These are phyloP conservation scores for Scedosporium minutisporum DNA, from an alignment of 2,329 filamentous ascomycete species.

Conservation along the genomic window DNA sequence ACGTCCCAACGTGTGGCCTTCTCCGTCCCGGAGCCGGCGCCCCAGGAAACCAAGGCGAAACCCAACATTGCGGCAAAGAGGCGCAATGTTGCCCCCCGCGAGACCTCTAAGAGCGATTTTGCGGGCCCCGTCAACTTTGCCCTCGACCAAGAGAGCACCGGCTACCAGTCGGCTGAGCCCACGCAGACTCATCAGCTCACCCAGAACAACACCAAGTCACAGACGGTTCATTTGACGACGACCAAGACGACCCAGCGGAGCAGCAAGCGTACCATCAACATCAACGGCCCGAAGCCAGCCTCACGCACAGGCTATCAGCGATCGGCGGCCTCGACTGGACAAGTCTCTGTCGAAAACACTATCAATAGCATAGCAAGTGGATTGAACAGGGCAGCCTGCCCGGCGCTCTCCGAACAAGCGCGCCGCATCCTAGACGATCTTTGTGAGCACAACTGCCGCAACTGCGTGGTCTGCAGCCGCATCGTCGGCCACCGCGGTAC, in stretches of 20 bases:
- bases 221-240: not conserved
- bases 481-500: conserved; percentile 36
- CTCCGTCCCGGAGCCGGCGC: conserved; percentile 26
- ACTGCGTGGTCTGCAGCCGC: conserved; percentile 48
- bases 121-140: conserved; percentile 11
- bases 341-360: not conserved
- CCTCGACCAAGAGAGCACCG: conserved; percentile 13
- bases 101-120: conserved; percentile 9
- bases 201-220: conserved; percentile 4
- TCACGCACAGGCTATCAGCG: not conserved
- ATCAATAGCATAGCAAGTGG: conserved; percentile 8
- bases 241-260: not conserved
- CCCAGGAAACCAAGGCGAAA: conserved; percentile 15
- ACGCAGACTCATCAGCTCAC: conserved; percentile 15
- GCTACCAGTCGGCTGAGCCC: conserved; percentile 14
- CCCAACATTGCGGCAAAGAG: conserved; percentile 28
- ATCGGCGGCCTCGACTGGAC: not conserved
- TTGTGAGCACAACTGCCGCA: conserved; percentile 44
- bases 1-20: conserved; percentile 30
- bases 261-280: not conserved
- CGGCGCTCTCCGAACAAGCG: conserved; percentile 41
- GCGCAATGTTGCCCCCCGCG: conserved; percentile 16
- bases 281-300: not conserved
- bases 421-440: conserved; percentile 43
- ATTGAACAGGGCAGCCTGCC: conserved; percentile 21